Conservation (phyloP, 164 flowering plant genomes). For the Piper longum region DNA sequence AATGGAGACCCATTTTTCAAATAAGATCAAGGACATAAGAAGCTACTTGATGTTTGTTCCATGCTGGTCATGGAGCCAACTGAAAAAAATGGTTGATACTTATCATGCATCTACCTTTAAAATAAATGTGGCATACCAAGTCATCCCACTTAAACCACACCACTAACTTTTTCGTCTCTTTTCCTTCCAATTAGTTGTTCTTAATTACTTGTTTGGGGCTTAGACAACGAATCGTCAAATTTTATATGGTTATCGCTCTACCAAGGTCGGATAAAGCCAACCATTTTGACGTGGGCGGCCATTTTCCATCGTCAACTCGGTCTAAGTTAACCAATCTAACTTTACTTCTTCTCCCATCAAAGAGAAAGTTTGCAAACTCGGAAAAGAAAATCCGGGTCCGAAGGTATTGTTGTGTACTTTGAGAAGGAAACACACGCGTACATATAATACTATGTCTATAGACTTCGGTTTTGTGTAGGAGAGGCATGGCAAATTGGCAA, state of each 20-base stretch:
- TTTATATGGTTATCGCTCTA: too few species aligned
- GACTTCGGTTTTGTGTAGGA: too few species aligned
- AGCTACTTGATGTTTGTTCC: neutral
- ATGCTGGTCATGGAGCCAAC: neutral
- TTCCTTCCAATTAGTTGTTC: neutral
- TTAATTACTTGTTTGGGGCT: neutral
- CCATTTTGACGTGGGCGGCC: neutral
- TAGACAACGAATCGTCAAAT: neutral
- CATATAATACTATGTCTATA: too few species aligned
- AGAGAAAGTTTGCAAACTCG: neutral
- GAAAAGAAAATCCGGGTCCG: neutral
- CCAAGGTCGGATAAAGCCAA: neutral
- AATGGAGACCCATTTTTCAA: neutral
- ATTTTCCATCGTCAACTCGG: neutral
- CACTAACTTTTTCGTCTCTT: neutral
- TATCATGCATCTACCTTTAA: neutral
- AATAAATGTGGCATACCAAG: neutral
- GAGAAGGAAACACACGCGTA: neutral
- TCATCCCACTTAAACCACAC: neutral
- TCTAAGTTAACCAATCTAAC: neutral
- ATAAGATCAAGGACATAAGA: neutral
- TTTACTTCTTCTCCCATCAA: neutral
- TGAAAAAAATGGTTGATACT: neutral
- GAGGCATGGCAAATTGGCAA: too few species aligned
- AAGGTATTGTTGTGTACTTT: neutral